Percentiles rank a stretch among this genome's conserved stretches.
Evolutionary conservation across 371 early-diverging fungal genomes (phyloP).

Genomic region (Mucor irregularis): DNA sequence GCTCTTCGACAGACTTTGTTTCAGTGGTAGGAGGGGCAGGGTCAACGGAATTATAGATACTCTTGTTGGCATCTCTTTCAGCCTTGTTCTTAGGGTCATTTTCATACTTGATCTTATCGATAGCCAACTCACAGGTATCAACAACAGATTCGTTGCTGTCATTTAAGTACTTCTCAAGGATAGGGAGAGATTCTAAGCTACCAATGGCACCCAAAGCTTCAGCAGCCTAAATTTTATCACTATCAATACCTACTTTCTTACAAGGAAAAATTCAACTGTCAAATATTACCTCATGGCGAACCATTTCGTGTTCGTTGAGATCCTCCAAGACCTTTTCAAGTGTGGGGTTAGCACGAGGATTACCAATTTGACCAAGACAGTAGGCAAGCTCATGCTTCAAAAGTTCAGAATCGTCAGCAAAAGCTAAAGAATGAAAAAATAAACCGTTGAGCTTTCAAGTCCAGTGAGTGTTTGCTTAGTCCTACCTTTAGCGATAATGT

Average conservation of each 20-base stretch:
- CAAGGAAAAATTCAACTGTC: too few species aligned
- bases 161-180: slow-evolving; percentile 74
- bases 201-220: slow-evolving; percentile 97
- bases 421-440: slow-evolving; percentile 58
- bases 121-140: slow-evolving; percentile 96
- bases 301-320: slow-evolving; percentile 89
- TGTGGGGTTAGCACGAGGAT: slow-evolving; percentile 75
- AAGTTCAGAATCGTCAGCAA: slow-evolving; percentile 88
- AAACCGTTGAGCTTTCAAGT: too few species aligned
- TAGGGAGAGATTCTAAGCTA: slow-evolving; percentile 58
- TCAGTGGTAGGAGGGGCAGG: slow-evolving; percentile 84
- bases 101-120: slow-evolving; percentile 84
- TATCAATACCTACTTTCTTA: slow-evolving; percentile 24
- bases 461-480: not conserved
- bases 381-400: slow-evolving; percentile 99
- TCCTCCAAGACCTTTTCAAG: slow-evolving; percentile 74
- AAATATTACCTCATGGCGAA: slow-evolving; percentile 99
- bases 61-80: slow-evolving; percentile 43
- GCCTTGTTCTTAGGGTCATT: slow-evolving; percentile 50
- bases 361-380: slow-evolving; percentile 98
- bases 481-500: slow-evolving; percentile 85
- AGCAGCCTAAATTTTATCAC: too few species aligned
- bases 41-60: slow-evolving; percentile 83
- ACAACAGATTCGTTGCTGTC: slow-evolving; percentile 72
- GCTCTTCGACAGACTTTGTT: slow-evolving; percentile 61